These are phyloP conservation scores for Apiospora saccharicola DNA, from an alignment of 2,329 filamentous ascomycete genomes.

Conservation along the genomic window DNA sequence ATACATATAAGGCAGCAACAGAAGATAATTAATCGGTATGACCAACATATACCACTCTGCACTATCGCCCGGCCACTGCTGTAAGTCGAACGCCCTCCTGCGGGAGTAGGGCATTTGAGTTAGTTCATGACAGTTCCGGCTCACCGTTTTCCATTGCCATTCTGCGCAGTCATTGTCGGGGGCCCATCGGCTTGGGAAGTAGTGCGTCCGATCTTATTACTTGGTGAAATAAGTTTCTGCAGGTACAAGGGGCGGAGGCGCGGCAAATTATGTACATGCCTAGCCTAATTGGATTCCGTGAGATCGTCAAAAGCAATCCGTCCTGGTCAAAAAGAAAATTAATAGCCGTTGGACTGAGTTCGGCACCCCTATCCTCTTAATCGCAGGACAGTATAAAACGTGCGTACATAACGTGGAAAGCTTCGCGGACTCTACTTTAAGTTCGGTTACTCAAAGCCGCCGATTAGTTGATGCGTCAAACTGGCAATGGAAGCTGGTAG, in stretches of 20 bases:
- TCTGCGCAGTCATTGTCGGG: background rate
- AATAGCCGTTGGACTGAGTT: background rate
- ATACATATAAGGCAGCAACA: background rate
- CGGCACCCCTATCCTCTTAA: background rate
- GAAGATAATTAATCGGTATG: background rate
- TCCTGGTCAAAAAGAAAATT: background rate
- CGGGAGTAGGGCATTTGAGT: background rate
- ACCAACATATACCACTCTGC: background rate
- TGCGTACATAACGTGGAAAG: too few species aligned
- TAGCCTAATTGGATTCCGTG: slow-evolving; percentile 13
- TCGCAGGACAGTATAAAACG: too few species aligned
- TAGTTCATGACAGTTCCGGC: background rate
- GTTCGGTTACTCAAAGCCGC: background rate
- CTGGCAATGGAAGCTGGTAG: too few species aligned
- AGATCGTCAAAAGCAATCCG: slow-evolving; percentile 4
- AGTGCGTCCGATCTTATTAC: slow-evolving; percentile 4
- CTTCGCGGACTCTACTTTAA: background rate
- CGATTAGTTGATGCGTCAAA: too few species aligned
- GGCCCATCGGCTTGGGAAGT: slow-evolving; percentile 17
- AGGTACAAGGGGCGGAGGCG: slow-evolving; percentile 8
- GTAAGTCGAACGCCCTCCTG: background rate
- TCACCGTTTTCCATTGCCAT: background rate
- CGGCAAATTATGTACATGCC: slow-evolving; percentile 17
- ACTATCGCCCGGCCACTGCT: background rate
- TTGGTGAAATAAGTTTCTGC: background rate